These are phyloP conservation scores for Boletus tomentosulus DNA, from an alignment of 768 basidiomycete species.

Conservation along the genomic window DNA sequence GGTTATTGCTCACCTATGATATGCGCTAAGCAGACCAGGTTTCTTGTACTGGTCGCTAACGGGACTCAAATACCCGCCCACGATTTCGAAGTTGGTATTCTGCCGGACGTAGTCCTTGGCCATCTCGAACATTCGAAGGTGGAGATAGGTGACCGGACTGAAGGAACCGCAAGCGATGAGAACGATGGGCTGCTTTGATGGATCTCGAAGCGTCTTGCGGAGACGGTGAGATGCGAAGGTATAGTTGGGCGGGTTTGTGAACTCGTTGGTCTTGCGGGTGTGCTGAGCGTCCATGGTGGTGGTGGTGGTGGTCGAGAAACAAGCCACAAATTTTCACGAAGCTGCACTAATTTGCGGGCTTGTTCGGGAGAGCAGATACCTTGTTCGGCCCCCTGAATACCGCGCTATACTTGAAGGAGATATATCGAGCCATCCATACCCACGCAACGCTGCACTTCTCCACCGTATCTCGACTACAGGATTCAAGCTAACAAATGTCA, in stretches of 20 bases:
- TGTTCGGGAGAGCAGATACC: constrained; percentile 2
- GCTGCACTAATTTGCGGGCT: background rate
- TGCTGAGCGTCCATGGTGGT: constrained; percentile 22
- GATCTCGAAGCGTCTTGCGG: constrained; percentile 49
- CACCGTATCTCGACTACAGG: too few species aligned
- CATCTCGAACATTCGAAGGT: constrained; percentile 99
- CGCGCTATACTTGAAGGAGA: too few species aligned
- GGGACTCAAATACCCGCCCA: constrained; percentile 94
- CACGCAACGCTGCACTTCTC: constrained; percentile 6
- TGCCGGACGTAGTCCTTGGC: constrained; percentile 93
- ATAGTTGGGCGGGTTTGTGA: constrained; percentile 65
- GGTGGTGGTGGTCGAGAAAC: background rate
- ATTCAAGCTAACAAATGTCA: background rate
- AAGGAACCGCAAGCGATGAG: constrained; percentile 98
- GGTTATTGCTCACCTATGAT: constrained; percentile 68
- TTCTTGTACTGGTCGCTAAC: constrained; percentile 98
- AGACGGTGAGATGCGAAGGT: constrained; percentile 67
- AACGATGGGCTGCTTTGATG: constrained; percentile 78
- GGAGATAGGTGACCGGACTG: constrained; percentile 96
- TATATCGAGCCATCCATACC: constrained; percentile 17
- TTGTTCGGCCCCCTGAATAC: background rate
- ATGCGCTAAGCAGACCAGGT: constrained; percentile 82
- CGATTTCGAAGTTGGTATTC: constrained; percentile 88
- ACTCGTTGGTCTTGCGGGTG: constrained; percentile 28
- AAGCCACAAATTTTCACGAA: background rate